These are phyloP conservation scores for Xylaria nigripes DNA, from an alignment of 495 filamentous ascomycete genomes.

Conservation along the genomic window DNA sequence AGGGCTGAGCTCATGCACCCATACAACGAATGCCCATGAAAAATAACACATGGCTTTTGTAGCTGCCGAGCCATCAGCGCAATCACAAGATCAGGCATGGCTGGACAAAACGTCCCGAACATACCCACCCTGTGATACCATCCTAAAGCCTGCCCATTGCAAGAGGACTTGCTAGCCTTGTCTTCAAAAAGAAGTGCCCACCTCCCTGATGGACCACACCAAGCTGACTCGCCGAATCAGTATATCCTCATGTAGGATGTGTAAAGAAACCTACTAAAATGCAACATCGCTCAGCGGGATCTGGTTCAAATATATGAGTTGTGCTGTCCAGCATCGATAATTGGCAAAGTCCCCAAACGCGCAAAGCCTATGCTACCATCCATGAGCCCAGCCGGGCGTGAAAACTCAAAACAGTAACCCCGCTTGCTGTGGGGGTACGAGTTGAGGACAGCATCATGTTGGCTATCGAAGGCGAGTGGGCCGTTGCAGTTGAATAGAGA, in stretches of 20 bases:
- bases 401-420: constrained; percentile 3
- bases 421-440: constrained; percentile 1
- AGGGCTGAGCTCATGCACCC: not conserved
- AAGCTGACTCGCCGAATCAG: not conserved
- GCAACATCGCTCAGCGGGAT: not conserved
- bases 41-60: constrained; percentile 6
- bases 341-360: not conserved
- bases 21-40: not conserved
- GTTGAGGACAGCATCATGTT: not conserved
- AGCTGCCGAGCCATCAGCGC: not conserved
- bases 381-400: not conserved
- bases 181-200: not conserved
- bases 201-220: not conserved
- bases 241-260: not conserved
- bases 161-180: not conserved
- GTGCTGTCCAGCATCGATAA: not conserved
- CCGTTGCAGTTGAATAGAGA: not conserved
- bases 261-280: not conserved
- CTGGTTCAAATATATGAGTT: not conserved
- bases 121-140: not conserved
- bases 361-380: not conserved
- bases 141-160: not conserved
- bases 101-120: not conserved
- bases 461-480: not conserved
- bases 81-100: constrained; percentile 1